Evolutionary conservation across 768 basidiomycete genomes (phyloP), one percentile per base, ranked within the genome.

Genomic region (Termitomyces sp.): DNA sequence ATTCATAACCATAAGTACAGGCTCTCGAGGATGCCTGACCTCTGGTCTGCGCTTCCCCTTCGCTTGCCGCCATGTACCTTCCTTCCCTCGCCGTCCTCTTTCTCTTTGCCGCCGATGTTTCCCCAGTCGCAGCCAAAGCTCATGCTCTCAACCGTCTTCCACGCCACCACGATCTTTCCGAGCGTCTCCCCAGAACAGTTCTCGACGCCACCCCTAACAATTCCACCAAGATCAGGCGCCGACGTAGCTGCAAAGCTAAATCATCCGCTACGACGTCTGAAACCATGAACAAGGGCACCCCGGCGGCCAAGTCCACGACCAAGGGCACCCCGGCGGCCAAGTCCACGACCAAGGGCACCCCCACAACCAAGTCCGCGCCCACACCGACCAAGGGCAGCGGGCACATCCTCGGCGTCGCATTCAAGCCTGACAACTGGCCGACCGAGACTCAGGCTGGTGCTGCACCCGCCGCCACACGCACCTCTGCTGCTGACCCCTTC

Each of bases 401-500:
- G 1, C 35, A 52, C 10, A 4, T 47, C 6, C 56, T 25, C 7
- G 57, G 57, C 27, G 56, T 25, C n/a, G 65, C 59, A 12, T 43
- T 57, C 57, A 66, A 64, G 45, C 68, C 68, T 8, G 40, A 57
- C 12, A 53, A 67, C 51, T 69, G 69, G 68, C 69, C 68, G 3
- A 58, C 64, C 2, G 56, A 56, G 23, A 71, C 69, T 1, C 69
- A 70, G 44, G 41, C 62, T 0, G 66, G 63, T 16, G 49, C 65
- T 5, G 47, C 51, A 1, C 68, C 68, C 19, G 57, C 66, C 19
- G 62, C 68, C 12, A 67, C 65, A 14, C 56, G 62, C 32, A 59
- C 70, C 31, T 66, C 64, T 25, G 42, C 66, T 27, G 46, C 57
- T 0, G 70, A 71, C 40, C 70, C 70, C 5, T 69, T 54, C 64